Evolutionary conservation across 1,284 basidiomycete genomes (phyloP), one percentile per base, ranked within the genome.

Genomic region (Apiotrichum domesticum): DNA sequence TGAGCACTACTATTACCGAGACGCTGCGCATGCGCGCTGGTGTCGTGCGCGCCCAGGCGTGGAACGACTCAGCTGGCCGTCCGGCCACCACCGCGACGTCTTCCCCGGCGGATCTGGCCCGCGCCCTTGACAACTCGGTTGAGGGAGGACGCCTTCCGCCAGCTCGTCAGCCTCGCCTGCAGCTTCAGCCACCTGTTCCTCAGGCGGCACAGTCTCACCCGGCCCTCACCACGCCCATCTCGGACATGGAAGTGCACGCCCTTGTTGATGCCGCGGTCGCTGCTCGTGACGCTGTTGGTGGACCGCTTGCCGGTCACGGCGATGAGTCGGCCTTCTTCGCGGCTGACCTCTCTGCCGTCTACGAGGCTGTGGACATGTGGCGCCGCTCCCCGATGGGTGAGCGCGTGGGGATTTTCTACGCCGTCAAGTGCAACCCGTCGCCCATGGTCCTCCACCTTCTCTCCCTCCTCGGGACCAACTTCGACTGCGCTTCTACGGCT

Each of bases 371-470:
- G 70, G 79, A 86, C 66, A 83, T 89, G 57, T 98, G 96, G 95
- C 81, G 82, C 63, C 77, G 80, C 21, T 84, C 83, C 63, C 82
- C 98, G 29, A 90, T 90, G 13, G 75, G 75, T 6, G 63, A 67
- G 21, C 84, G 88, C 55, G 85, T 98, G 46, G 85, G 91, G 67
- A 92, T 95, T 34, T 97, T 92, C 79, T 98, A 92, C 77, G 90
- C 93, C 55, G 87, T 96, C 72, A 98, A 97, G 79, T 97, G 94
- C 79, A 98, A 98, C 79, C 95, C 96, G 11, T 95, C 98, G 70
- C 91, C 92, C 3, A 89, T 91, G 69, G 86, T 98, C 49, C 81
- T 98, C 54, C 87, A 91, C 61, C 83, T 98, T 50, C 84, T 98
- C 43, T 90, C 92, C 10, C 84, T 87, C 32, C 79, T 98, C 59